phyloP scores from a whole-genome alignment of 441 rosid genomes.

The Omphalea diandra region DNA sequence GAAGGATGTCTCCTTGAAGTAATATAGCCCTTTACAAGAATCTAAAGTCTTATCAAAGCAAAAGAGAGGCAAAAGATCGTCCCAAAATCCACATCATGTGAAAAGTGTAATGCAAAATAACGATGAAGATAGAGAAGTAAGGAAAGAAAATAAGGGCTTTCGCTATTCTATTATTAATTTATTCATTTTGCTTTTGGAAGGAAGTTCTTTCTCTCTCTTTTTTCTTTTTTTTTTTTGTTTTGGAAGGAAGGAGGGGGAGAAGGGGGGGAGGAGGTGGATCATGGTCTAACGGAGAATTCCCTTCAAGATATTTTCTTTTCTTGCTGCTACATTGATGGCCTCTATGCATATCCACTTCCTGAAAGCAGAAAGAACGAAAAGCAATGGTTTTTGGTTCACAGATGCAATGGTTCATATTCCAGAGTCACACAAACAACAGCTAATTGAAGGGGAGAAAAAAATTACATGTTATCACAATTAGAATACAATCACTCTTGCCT shows the following conservation, averaged over 20 bases:
- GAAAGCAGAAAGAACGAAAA: neutral
- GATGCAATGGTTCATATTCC: neutral
- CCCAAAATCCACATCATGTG: too few species aligned
- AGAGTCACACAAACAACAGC: neutral
- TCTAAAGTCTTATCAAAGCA: neutral
- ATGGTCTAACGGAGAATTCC: too few species aligned
- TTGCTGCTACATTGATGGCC: too few species aligned
- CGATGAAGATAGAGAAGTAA: neutral
- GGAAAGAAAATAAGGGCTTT: neutral
- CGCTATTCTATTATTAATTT: too few species aligned
- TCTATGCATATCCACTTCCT: neutral
- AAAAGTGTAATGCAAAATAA: neutral
- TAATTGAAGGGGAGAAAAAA: neutral
- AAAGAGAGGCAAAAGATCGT: neutral
- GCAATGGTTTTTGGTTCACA: neutral
- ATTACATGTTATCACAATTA: neutral
- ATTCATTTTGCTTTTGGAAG: too few species aligned
- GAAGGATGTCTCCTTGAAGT: neutral
- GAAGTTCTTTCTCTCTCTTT: too few species aligned
- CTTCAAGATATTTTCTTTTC: too few species aligned
- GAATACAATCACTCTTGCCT: neutral
- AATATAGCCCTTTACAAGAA: neutral
- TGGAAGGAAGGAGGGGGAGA: too few species aligned
- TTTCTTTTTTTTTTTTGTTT: too few species aligned
- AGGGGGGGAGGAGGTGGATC: too few species aligned